These are phyloP conservation scores for Wickerhamiella azyma DNA, from an alignment of 805 yeast genomes.

Conservation along the genomic window DNA sequence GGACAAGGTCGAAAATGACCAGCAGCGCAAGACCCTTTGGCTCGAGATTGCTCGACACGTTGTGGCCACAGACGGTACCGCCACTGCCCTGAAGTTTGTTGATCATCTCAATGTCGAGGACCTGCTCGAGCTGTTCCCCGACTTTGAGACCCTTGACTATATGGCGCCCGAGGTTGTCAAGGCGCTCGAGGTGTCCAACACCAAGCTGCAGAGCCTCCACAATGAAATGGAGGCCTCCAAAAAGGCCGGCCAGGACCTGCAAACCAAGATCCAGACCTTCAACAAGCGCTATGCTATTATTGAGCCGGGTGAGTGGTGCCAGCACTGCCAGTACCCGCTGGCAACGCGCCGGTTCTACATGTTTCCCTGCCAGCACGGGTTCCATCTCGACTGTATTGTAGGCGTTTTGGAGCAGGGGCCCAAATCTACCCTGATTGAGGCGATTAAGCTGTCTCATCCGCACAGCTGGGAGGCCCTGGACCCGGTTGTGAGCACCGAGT, in stretches of 20 bases:
- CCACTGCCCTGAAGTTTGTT: constrained; percentile 19
- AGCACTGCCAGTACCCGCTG: constrained; percentile 53
- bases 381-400: constrained; percentile 80
- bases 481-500: constrained; percentile 44
- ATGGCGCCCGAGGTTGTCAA: constrained; percentile 71
- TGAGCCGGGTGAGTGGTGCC: constrained; percentile 76
- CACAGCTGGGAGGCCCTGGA: constrained; percentile 31
- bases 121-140: constrained; percentile 71
- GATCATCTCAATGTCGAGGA: constrained; percentile 50
- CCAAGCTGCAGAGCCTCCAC: constrained; percentile 49
- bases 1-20: constrained; percentile 37
- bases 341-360: constrained; percentile 59
- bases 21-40: constrained; percentile 60
- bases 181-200: constrained; percentile 63
- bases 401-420: constrained; percentile 34
- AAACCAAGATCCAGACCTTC: constrained; percentile 40
- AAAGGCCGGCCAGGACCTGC: constrained; percentile 42
- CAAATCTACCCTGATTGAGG: neutral
- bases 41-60: constrained; percentile 40
- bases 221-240: constrained; percentile 66
- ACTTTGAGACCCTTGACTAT: constrained; percentile 64
- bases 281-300: constrained; percentile 46
- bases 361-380: constrained; percentile 83
- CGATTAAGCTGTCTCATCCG: neutral
- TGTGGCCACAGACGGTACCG: constrained; percentile 22